These are phyloP conservation scores for Pichia sp. DNA, from an alignment of 1,139 yeast genomes.

Conservation along the genomic window DNA sequence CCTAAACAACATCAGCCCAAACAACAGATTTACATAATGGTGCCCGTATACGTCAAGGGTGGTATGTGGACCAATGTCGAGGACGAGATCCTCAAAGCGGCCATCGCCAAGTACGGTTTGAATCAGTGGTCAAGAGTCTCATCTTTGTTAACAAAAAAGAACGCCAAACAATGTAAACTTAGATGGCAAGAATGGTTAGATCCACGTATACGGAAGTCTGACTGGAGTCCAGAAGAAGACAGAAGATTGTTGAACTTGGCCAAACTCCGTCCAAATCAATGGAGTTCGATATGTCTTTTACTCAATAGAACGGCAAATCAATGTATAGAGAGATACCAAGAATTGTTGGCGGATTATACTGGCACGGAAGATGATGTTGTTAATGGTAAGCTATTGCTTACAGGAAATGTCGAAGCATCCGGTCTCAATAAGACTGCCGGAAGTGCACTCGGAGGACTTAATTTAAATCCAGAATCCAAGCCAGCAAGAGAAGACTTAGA, in stretches of 20 bases:
- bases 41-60: constrained; percentile 79
- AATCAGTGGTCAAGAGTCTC: constrained; percentile 96
- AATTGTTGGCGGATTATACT: constrained; percentile 51
- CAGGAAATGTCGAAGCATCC: constrained; percentile 21
- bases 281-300: constrained; percentile 84
- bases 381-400: constrained; percentile 29
- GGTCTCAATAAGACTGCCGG: constrained; percentile 39
- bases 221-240: constrained; percentile 81
- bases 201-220: constrained; percentile 62
- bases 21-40: constrained; percentile 33
- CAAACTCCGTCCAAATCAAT: constrained; percentile 81
- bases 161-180: constrained; percentile 90
- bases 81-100: constrained; percentile 87
- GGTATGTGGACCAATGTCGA: constrained; percentile 84
- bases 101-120: constrained; percentile 88
- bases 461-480: constrained; percentile 73
- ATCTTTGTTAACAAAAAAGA: constrained; percentile 78
- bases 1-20: too few relatives aligned
- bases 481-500: constrained; percentile 82
- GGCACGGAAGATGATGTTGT: constrained; percentile 28
- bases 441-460: constrained; percentile 55
- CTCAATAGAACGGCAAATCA: constrained; percentile 86
- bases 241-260: constrained; percentile 66
- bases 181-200: constrained; percentile 91
- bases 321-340: constrained; percentile 86